Percentiles rank a stretch among this genome's conserved stretches.
Evolutionary conservation across 805 yeast species (phyloP).

Genomic region (Yueomyces sp.): DNA sequence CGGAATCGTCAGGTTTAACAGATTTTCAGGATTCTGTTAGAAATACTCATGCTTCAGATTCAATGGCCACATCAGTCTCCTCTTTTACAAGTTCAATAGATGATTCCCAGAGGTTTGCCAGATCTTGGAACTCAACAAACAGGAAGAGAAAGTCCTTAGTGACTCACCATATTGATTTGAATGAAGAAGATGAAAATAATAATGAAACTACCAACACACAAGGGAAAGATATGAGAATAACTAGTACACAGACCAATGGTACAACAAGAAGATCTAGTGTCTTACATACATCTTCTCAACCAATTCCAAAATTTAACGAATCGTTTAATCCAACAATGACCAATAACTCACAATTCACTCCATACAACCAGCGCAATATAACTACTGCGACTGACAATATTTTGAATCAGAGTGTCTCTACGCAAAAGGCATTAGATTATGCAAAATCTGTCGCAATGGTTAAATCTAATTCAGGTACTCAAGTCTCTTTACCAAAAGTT

Average conservation of each 20-base stretch:
- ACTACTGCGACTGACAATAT: neutral
- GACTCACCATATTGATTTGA: neutral
- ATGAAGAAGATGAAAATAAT: neutral
- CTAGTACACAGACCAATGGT: neutral
- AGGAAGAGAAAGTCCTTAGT: slow-evolving; percentile 19
- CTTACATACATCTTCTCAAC: neutral
- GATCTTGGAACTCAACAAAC: slow-evolving; percentile 24
- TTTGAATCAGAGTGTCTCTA: neutral
- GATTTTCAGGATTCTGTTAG: slow-evolving; percentile 20
- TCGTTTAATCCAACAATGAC: neutral
- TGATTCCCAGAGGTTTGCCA: slow-evolving; percentile 23
- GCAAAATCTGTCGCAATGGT: neutral
- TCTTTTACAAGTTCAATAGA: slow-evolving; percentile 22
- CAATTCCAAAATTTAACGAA: neutral
- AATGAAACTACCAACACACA: neutral
- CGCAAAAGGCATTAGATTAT: neutral
- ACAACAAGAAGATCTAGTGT: neutral
- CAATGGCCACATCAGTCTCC: slow-evolving; percentile 22
- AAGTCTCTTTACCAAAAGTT: slow-evolving; percentile 18
- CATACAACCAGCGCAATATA: neutral
- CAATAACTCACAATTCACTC: neutral
- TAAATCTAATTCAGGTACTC: slow-evolving; percentile 8
- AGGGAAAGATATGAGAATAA: neutral
- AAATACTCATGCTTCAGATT: slow-evolving; percentile 18
- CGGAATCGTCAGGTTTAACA: slow-evolving; percentile 20